Percentiles rank a stretch among this genome's conserved stretches.
phyloP scores from a whole-genome alignment of 352 stramenopile genomes.

The Lagenidium giganteum region DNA sequence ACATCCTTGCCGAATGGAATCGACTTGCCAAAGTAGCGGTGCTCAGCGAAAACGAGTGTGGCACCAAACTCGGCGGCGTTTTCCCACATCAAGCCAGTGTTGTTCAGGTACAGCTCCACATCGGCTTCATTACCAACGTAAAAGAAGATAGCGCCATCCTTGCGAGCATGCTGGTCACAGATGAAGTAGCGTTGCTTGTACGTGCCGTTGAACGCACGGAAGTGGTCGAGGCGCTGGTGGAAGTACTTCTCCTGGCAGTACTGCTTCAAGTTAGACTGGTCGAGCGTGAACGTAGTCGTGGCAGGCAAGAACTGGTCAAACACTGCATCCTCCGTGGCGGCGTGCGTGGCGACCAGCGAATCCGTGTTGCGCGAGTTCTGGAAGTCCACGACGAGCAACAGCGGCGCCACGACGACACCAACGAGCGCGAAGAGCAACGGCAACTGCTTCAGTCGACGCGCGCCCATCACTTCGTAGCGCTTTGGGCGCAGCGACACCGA shows the following conservation, averaged over 20 bases:
- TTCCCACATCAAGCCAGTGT: conserved; percentile 96
- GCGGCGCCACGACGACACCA: conserved; percentile 20
- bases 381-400: conserved; percentile 27
- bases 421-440: conserved; percentile 29
- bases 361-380: conserved; percentile 3
- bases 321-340: neutral
- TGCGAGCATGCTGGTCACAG: conserved; percentile 62
- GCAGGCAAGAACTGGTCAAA: neutral
- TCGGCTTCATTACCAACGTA: conserved; percentile 95
- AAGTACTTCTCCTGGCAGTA: conserved; percentile 73
- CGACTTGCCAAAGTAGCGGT: conserved; percentile 95
- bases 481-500: neutral
- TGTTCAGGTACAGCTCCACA: conserved; percentile 93
- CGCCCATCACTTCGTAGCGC: too few species aligned
- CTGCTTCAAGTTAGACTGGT: conserved; percentile 37
- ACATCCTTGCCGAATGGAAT: conserved; percentile 69
- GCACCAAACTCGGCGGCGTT: conserved; percentile 88
- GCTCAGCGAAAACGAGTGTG: conserved; percentile 95
- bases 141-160: conserved; percentile 86
- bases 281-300: conserved; percentile 21
- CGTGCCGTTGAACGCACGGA: conserved; percentile 42
- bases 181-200: conserved; percentile 90
- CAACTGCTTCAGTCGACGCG: conserved; percentile 20
- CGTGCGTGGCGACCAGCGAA: neutral
- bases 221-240: conserved; percentile 75